A percentile compares a stretch with the other conserved stretches of the same genome.
phyloP scores from a whole-genome alignment of 148 eudicot species.

The Polygonum aviculare region DNA sequence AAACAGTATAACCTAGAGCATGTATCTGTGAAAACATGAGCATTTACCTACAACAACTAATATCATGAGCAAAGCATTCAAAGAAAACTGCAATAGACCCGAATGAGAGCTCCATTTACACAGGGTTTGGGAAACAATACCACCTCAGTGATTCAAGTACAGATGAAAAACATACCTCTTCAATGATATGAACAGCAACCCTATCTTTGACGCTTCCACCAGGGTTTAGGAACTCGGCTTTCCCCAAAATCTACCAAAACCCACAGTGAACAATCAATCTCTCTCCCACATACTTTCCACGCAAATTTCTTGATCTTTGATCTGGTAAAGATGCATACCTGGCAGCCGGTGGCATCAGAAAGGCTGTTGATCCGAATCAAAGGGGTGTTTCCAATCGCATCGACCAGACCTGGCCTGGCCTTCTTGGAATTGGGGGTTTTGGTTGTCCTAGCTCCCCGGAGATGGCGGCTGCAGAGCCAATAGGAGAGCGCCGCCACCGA shows the following conservation, averaged over 20 bases:
- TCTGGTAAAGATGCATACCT: slow-evolving; percentile 23
- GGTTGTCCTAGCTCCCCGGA: slow-evolving; percentile 1
- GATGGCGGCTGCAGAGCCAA: slow-evolving; percentile 26
- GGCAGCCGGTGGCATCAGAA: slow-evolving; percentile 85
- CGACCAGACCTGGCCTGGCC: slow-evolving; percentile 43
- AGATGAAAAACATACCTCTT: slow-evolving; percentile 51
- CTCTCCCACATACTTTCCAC: neutral
- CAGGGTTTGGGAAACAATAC: neutral
- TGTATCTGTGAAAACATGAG: neutral
- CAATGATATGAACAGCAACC: slow-evolving; percentile 79
- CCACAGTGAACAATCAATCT: neutral
- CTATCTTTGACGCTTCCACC: slow-evolving; percentile 97
- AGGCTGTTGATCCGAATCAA: slow-evolving; percentile 77
- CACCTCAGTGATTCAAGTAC: neutral
- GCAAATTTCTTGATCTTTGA: neutral
- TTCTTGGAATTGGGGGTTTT: slow-evolving; percentile 22
- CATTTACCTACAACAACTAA: neutral
- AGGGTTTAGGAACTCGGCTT: slow-evolving; percentile 92
- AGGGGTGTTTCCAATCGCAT: slow-evolving; percentile 86
- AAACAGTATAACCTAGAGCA: neutral
- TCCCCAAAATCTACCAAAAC: slow-evolving; percentile 63
- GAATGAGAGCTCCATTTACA: neutral
- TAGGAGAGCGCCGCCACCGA: slow-evolving; percentile 48
- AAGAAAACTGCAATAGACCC: neutral
- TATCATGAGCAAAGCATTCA: neutral